Evolutionary conservation across 2,329 filamentous ascomycete genomes (phyloP), one percentile per base, ranked within the genome.

Genomic region (Dactylellina leptospora): DNA sequence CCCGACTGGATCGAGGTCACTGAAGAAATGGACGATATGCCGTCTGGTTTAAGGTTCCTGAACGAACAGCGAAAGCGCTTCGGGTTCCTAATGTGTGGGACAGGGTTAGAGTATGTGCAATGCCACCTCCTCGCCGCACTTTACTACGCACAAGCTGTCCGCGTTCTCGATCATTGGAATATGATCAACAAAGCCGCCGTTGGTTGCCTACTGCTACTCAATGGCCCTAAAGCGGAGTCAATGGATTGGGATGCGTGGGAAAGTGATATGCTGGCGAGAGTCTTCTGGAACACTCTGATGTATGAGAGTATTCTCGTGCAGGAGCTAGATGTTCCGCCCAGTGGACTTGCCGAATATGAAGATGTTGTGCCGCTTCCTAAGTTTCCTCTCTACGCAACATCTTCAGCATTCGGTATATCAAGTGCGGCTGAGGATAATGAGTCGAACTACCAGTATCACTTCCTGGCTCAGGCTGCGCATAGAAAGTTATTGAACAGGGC

Each of bases 201-300:
- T 2, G 84, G 82, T 70, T 85, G 83, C 75, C 79, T 83, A 13
- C 79, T 77, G 42, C 78, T 81, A n/a, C 75, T 84, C 54, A 83
- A 82, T 30, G 82, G 83, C 13, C 62, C 68, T 2, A 58, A 64
- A 16, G 59, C 54, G 1, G 79, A 80, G 58, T 78, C 80, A 47
- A 79, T 79, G 25, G 81, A 82, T 79, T 84, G 79, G 58, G 81
- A 85, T 62, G 78, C 82, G 27, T 85, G 84, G 84, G 82, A 84
- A 69, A 82, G 82, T 3, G 84, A 85, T 75, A 85, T 85, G 83
- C 82, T 85, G 68, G 83, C 83, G 1, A 79, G 84, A 16, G 79
- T 85, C 1, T 85, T 84, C 73, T 85, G 84, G 84, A 84, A 82
- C 63, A 83, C 82, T 13, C 78, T 85, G 45, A 84, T 85, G 83